These are phyloP conservation scores for Colletotrichum eremochloae DNA, from an alignment of 2,329 filamentous ascomycete genomes.

Conservation along the genomic window DNA sequence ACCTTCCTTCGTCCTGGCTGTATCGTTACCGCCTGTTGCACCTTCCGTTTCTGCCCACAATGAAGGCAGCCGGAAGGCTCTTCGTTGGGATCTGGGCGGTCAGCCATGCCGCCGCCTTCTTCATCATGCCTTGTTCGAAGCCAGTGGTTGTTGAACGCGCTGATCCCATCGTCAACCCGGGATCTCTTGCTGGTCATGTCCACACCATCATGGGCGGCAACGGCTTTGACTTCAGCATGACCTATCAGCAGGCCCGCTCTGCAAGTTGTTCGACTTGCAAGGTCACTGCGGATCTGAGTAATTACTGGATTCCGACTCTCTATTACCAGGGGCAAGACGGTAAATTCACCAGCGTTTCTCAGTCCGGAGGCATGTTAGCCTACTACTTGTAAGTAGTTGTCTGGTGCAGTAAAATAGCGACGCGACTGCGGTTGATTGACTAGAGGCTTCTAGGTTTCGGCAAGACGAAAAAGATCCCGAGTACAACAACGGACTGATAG, in stretches of 20 bases:
- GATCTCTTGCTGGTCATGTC: slow-evolving; percentile 65
- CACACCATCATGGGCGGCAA: slow-evolving; percentile 75
- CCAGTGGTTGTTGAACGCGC: slow-evolving; percentile 56
- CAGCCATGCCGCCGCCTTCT: slow-evolving; percentile 33
- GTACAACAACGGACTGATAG: slow-evolving; percentile 62
- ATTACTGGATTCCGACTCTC: slow-evolving; percentile 77
- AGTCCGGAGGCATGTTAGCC: slow-evolving; percentile 57
- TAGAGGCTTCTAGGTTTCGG: slow-evolving; percentile 53
- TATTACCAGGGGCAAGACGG: slow-evolving; percentile 66
- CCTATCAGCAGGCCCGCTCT: slow-evolving; percentile 63
- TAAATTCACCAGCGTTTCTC: slow-evolving; percentile 60
- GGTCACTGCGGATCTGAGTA: slow-evolving; percentile 72
- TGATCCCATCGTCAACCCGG: slow-evolving; percentile 72
- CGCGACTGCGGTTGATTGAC: not conserved
- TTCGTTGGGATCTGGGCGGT: slow-evolving; percentile 15
- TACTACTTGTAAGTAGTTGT: slow-evolving; percentile 66
- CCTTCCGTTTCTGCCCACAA: not conserved
- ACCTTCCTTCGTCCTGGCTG: not conserved
- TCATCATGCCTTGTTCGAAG: slow-evolving; percentile 41
- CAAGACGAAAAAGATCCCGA: slow-evolving; percentile 53
- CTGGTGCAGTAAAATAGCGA: slow-evolving; percentile 5
- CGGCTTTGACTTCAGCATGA: slow-evolving; percentile 68
- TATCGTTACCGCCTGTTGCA: not conserved
- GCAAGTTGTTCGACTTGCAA: slow-evolving; percentile 75
- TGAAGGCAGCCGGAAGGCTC: slow-evolving; percentile 18